Percentiles rank a stretch among this genome's conserved stretches.
Evolutionary conservation across 2,329 filamentous ascomycete genomes (phyloP).

Genomic region (Ceratocystis papillata): DNA sequence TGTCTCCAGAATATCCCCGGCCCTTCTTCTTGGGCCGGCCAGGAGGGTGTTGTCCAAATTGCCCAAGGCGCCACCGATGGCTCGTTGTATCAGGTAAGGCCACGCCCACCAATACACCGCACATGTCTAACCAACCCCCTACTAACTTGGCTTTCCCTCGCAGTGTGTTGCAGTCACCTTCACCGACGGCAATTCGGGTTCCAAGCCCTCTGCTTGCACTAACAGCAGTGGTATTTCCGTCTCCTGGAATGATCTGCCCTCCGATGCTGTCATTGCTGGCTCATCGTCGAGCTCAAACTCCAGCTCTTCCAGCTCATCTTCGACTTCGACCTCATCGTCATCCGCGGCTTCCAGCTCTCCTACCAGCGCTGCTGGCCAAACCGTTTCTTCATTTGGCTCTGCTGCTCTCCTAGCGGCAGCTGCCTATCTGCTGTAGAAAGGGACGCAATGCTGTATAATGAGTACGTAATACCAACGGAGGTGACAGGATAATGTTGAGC

Average conservation of each 20-base stretch:
- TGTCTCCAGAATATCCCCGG: constrained; percentile 42
- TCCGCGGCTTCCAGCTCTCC: constrained; percentile 17
- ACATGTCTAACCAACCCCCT: background rate
- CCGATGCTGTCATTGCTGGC: constrained; percentile 20
- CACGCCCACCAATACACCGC: background rate
- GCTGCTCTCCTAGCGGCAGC: constrained; percentile 23
- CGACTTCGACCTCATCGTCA: constrained; percentile 13
- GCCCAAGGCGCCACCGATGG: constrained; percentile 46
- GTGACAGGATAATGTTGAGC: background rate
- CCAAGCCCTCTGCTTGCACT: constrained; percentile 19
- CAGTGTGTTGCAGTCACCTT: constrained; percentile 24
- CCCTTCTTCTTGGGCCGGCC: constrained; percentile 42
- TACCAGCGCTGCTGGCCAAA: constrained; percentile 20
- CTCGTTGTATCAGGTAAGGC: constrained; percentile 44
- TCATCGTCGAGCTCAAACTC: constrained; percentile 17
- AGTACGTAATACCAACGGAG: background rate
- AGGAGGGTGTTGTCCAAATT: constrained; percentile 45
- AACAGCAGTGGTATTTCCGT: constrained; percentile 19
- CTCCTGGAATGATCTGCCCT: constrained; percentile 13
- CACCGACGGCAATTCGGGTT: constrained; percentile 13
- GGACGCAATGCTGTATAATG: background rate
- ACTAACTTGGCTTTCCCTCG: background rate
- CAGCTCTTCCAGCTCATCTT: background rate
- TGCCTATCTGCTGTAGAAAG: constrained; percentile 21
- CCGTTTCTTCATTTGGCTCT: constrained; percentile 18